Percentiles rank a stretch among this genome's conserved stretches.
phyloP scores from a whole-genome alignment of 306 rosid species.

The Styphnolobium japonicum region DNA sequence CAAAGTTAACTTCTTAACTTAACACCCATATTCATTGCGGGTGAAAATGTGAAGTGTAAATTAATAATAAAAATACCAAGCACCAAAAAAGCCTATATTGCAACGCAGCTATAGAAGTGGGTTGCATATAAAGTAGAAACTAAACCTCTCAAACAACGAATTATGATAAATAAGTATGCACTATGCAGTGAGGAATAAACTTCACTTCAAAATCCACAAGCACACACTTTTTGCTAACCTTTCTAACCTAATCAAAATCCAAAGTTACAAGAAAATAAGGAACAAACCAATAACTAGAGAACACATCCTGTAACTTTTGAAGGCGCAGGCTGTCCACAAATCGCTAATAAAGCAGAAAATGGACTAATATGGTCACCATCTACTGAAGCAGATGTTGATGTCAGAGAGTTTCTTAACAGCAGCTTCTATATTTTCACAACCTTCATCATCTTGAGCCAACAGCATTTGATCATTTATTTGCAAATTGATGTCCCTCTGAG shows the following conservation, averaged over 20 bases:
- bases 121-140: neutral
- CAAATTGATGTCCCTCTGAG: slow-evolving; percentile 27
- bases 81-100: neutral
- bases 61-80: slow-evolving; percentile 1
- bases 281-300: slow-evolving; percentile 65
- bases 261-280: slow-evolving; percentile 19
- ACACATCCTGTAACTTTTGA: slow-evolving; percentile 47
- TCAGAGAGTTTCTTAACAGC: slow-evolving; percentile 61
- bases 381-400: slow-evolving; percentile 49
- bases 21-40: neutral
- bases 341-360: slow-evolving; percentile 59
- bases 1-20: neutral
- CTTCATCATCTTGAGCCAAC: slow-evolving; percentile 28
- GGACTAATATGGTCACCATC: slow-evolving; percentile 50
- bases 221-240: neutral
- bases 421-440: slow-evolving; percentile 49
- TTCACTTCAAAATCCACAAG: neutral
- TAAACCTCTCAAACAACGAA: neutral
- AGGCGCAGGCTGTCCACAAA: slow-evolving; percentile 84
- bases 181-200: neutral
- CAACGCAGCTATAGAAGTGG: neutral
- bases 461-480: slow-evolving; percentile 5
- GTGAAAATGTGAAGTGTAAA: neutral
- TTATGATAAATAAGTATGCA: neutral
- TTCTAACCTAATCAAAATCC: neutral